Base-by-base conservation (phyloP, 2,329 filamentous ascomycete genomes). In the Phialemoniopsis sp. region DNA sequence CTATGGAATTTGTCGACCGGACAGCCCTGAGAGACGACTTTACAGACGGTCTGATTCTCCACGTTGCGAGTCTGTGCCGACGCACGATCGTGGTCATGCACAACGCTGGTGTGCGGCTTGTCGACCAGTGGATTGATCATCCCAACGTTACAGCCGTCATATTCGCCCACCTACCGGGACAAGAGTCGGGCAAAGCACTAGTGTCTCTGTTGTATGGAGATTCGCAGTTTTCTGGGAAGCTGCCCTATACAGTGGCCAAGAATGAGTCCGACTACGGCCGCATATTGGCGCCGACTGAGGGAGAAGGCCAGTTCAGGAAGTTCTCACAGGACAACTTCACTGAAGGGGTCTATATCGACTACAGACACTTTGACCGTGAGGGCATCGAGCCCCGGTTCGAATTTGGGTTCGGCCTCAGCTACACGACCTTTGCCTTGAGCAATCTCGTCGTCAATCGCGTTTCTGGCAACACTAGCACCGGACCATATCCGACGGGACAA, bases 261-360 rank as follows among this genome's bases (percentile, higher is more conserved):
- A 56, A 60, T 18, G 53, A 56, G 10, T 52, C 55, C 3, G 67
- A 73, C 46, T 72, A 72, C 40, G 44, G 41, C 26, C 14, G 15
- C 8, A 38, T 49, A 62, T 59, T 15, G 36, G 41, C 42, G 29
- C 21, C 43, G 15, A 19, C 37, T n/a, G 33, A 36, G 21, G 31
- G 44, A 6, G 36, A 34, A 15, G 41, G 37, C 26, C 37, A 34
- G 6, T 49, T 43, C 39, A 28, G 8, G 15, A 36, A 36, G 13
- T 50, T 45, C 30, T 84, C 85, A 4, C 85, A 90, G 50, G 67
- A 78, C 36, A 73, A 86, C 49, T 91, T 88, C 53, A 67, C 68
- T 4, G 86, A 90, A 60, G 86, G 87, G 13, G 70, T 84, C 34
- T 87, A 88, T 59, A 87, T 90, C 51, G 87, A 90, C 59, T 86